Evolutionary conservation across 2,329 filamentous ascomycete genomes (phyloP).

Genomic region (Herpotrichia juniperi): DNA sequence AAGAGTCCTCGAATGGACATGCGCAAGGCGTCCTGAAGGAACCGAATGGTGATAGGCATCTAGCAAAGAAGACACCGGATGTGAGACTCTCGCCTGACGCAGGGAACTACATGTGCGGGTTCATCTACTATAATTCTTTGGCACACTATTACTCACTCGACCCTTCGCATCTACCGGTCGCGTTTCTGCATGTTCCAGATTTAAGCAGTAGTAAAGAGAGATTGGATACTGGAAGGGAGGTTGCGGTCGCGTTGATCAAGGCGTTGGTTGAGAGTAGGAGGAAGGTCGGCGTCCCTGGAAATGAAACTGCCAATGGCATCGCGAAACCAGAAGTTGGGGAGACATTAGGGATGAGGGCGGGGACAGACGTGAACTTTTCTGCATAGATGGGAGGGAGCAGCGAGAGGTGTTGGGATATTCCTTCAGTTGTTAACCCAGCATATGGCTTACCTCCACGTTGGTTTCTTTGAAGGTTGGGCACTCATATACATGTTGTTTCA

Average conservation of each 20-base stretch:
- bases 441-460: too few relatives aligned
- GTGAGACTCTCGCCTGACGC: conserved; percentile 37
- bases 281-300: conserved; percentile 24
- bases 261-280: conserved; percentile 39
- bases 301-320: background rate
- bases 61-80: conserved; percentile 19
- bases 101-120: conserved; percentile 45
- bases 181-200: conserved; percentile 45
- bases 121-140: conserved; percentile 44
- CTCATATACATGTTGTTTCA: too few relatives aligned
- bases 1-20: too few relatives aligned
- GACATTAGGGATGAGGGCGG: conserved; percentile 5
- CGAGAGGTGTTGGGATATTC: too few relatives aligned
- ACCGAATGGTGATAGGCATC: background rate
- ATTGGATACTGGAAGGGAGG: conserved; percentile 32
- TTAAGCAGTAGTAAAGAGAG: conserved; percentile 32
- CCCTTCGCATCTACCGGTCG: conserved; percentile 33
- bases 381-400: background rate
- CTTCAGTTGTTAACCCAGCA: too few relatives aligned
- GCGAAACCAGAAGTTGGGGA: background rate
- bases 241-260: conserved; percentile 40
- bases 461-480: too few relatives aligned
- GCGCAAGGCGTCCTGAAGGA: background rate
- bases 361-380: conserved; percentile 23
- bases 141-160: conserved; percentile 32